Evolutionary conservation across 2,329 filamentous ascomycete genomes (phyloP).

Genomic region (Remersonia thermophila): DNA sequence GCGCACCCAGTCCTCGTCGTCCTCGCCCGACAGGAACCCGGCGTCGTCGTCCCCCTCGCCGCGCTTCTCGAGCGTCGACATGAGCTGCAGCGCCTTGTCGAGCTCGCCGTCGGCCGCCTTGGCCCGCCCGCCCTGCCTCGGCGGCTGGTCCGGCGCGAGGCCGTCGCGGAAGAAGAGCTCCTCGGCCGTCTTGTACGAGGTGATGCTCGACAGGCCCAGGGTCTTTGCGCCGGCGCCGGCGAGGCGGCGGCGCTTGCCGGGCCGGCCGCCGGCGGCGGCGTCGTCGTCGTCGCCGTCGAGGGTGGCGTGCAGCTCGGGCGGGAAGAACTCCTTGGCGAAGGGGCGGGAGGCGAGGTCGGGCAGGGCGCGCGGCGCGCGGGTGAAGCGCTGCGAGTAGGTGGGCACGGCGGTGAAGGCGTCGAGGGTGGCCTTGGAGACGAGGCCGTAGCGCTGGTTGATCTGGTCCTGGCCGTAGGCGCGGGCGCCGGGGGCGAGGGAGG

Average conservation of each 20-base stretch:
- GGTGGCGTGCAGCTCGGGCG: constrained; percentile 41
- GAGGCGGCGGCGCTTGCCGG: constrained; percentile 21
- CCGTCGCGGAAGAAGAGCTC: constrained; percentile 34
- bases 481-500: background rate
- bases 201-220: constrained; percentile 35
- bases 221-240: constrained; percentile 30
- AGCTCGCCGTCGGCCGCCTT: constrained; percentile 18
- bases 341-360: constrained; percentile 41
- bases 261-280: constrained; percentile 23
- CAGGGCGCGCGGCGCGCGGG: constrained; percentile 37
- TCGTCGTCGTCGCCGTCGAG: constrained; percentile 36
- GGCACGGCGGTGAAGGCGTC: constrained; percentile 48
- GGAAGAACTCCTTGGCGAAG: constrained; percentile 40
- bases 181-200: constrained; percentile 36
- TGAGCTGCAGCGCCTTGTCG: constrained; percentile 30
- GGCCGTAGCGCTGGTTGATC: constrained; percentile 42
- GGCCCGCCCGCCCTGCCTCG: constrained; percentile 13
- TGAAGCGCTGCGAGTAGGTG: constrained; percentile 45
- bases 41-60: constrained; percentile 23
- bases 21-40: constrained; percentile 32
- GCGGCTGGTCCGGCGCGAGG: constrained; percentile 17
- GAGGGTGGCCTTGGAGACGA: constrained; percentile 41
- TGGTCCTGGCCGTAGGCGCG: constrained; percentile 44
- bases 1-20: constrained; percentile 35
- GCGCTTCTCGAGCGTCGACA: constrained; percentile 31